These are phyloP conservation scores for Pseudisothecium myosuroides DNA, from an alignment of 225 moss, liverwort and hornwort species.

Conservation along the genomic window DNA sequence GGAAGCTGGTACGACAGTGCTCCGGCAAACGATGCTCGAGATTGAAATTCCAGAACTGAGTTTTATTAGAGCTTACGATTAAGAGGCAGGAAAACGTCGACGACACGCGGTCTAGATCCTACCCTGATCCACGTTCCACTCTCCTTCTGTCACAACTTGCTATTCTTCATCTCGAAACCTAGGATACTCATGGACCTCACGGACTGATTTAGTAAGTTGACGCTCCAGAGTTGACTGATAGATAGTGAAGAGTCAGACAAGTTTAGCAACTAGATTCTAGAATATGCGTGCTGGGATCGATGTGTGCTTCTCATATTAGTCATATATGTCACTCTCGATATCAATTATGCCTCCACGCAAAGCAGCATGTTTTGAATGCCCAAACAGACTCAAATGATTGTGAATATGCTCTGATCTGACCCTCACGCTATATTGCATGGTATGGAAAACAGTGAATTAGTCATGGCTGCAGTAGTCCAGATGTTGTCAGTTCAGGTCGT, in stretches of 20 bases:
- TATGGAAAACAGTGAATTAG: neutral
- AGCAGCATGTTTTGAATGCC: neutral
- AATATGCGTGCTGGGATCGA: neutral
- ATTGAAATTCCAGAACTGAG: neutral
- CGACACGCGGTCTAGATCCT: neutral
- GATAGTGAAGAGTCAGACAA: neutral
- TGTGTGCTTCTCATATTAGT: neutral
- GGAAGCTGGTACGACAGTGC: neutral
- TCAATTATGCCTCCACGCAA: neutral
- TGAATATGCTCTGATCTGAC: neutral
- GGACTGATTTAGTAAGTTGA: neutral
- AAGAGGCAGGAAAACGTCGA: neutral
- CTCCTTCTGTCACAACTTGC: neutral
- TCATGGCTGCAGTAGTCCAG: neutral
- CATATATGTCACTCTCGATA: neutral
- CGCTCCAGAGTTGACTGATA: neutral
- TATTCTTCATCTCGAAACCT: neutral
- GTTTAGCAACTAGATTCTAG: neutral
- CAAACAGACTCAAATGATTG: constrained; percentile 2
- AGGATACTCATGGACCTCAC: neutral
- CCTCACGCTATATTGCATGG: neutral
- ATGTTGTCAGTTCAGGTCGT: neutral
- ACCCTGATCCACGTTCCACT: neutral
- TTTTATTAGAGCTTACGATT: neutral
- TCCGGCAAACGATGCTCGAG: neutral